Percentiles rank a stretch among this genome's conserved stretches.
phyloP scores from a whole-genome alignment of 108 stramenopile genomes.

The Stephanodiscus minutulus region DNA sequence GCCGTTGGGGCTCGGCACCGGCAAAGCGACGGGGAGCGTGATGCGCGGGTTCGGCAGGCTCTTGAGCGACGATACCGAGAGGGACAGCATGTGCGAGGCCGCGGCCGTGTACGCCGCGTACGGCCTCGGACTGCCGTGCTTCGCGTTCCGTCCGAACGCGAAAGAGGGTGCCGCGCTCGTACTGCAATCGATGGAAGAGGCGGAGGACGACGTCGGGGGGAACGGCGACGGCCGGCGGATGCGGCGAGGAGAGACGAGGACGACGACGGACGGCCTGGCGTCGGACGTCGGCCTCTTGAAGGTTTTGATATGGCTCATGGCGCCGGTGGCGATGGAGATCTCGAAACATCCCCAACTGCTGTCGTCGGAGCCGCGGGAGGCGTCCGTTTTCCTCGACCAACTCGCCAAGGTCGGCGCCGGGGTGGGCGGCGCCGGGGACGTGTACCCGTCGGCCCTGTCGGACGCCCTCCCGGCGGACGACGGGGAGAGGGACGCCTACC shows the following conservation, averaged over 20 bases:
- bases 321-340: slow-evolving; percentile 90
- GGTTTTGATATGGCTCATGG: slow-evolving; percentile 90
- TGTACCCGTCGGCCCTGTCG: slow-evolving; percentile 29
- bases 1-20: slow-evolving; percentile 81
- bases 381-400: slow-evolving; percentile 73
- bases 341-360: slow-evolving; percentile 82
- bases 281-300: slow-evolving; percentile 81
- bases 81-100: slow-evolving; percentile 93
- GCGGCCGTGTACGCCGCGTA: slow-evolving; percentile 90
- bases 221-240: slow-evolving; percentile 43
- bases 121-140: slow-evolving; percentile 90
- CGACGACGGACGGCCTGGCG: slow-evolving; percentile 59
- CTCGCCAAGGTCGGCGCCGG: slow-evolving; percentile 48
- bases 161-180: slow-evolving; percentile 67
- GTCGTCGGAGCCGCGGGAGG: slow-evolving; percentile 90
- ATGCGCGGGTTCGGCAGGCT: slow-evolving; percentile 86
- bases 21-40: slow-evolving; percentile 69
- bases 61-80: slow-evolving; percentile 84
- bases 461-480: slow-evolving; percentile 47
- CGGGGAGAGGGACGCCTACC: slow-evolving; percentile 59
- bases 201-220: slow-evolving; percentile 29
- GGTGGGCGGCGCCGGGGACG: slow-evolving; percentile 32
- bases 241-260: not conserved
- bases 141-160: slow-evolving; percentile 93
- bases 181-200: slow-evolving; percentile 46